phyloP scores from a whole-genome alignment of 345 rosid species.

The Punica granatum region DNA sequence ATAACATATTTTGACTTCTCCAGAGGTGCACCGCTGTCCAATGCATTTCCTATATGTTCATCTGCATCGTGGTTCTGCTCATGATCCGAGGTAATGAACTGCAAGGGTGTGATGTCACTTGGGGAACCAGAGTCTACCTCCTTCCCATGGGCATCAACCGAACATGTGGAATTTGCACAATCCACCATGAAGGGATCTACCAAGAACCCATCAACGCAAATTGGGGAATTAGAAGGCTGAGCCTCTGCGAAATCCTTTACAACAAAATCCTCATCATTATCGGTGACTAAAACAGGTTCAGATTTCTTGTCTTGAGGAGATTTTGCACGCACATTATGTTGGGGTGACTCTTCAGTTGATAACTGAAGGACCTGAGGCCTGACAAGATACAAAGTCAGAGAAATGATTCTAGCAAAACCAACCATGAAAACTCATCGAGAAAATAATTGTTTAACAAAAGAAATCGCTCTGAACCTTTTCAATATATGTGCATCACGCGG shows the following conservation, averaged over 20 bases:
- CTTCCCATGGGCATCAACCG: constrained; percentile 7
- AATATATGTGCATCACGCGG: constrained; percentile 16
- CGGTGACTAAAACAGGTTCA: not conserved
- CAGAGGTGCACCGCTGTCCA: constrained; percentile 12
- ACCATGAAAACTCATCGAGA: not conserved
- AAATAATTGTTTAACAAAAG: not conserved
- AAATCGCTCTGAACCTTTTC: constrained; percentile 27
- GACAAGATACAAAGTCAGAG: not conserved
- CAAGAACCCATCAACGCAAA: constrained; percentile 32
- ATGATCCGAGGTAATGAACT: constrained; percentile 7
- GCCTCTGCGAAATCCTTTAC: constrained; percentile 10
- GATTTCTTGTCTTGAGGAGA: not conserved
- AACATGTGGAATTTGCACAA: constrained; percentile 22
- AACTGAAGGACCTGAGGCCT: constrained; percentile 24
- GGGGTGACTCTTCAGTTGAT: constrained; percentile 12
- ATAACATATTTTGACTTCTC: constrained; percentile 12
- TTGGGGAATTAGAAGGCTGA: constrained; percentile 28
- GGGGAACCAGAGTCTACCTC: constrained; percentile 9
- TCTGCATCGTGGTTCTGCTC: constrained; percentile 8
- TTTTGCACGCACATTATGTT: not conserved
- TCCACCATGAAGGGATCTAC: constrained; percentile 31
- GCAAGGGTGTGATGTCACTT: constrained; percentile 9
- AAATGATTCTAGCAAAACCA: not conserved
- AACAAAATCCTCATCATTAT: constrained; percentile 16
- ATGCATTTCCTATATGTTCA: not conserved